Evolutionary conservation across 2,329 filamentous ascomycete genomes (phyloP), one percentile per base, ranked within the genome.

Genomic region (Epichloe bromicola): DNA sequence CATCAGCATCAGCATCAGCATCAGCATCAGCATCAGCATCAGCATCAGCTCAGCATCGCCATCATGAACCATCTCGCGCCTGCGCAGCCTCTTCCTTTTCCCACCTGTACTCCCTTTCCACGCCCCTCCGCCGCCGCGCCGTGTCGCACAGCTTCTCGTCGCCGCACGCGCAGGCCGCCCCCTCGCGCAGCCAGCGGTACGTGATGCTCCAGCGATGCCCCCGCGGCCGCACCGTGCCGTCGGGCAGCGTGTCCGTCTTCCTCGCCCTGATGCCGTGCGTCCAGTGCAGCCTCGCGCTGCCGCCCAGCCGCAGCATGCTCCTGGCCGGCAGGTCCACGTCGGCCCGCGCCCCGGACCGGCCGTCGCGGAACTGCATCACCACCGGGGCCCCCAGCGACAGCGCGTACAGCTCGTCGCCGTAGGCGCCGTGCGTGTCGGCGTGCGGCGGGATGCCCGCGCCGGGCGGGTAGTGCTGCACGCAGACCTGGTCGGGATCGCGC

Each of bases 391-490:
- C 72, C 1, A 73, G 65, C 0, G 70, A 73, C 1, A 74, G 56
- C 11, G 69, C 63, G 51, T 74, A 74, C 2, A 74, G 64, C 56
- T 73, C 69, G 51, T 68, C 70, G 33, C 68, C 70, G 34, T 68
- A 70, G 1, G 67, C 39, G 50, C 52, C 51, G 61, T 80, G 78
- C 3, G 78, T 78, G 62, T 82, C 78, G 49, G 77, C 77, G 57
- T 82, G 78, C 0, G 78, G 78, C 10, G 78, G 78, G 56, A 82
- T 82, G 2, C 78, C 78, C 0, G 73, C 67, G 5, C 78, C 78
- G 0, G 78, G 78, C 0, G 78, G 74, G 58, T 82, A 82, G 59
- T 79, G 73, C 62, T 81, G 78, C 15, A 80, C 64, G 55, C 76
- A 80, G 56, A 81, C 76, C 59, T 81, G 78, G 48, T 79, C 76